Evolutionary conservation across 306 rosid genomes (phyloP), one percentile per base, ranked within the genome.

Genomic region (Lablab purpureus): DNA sequence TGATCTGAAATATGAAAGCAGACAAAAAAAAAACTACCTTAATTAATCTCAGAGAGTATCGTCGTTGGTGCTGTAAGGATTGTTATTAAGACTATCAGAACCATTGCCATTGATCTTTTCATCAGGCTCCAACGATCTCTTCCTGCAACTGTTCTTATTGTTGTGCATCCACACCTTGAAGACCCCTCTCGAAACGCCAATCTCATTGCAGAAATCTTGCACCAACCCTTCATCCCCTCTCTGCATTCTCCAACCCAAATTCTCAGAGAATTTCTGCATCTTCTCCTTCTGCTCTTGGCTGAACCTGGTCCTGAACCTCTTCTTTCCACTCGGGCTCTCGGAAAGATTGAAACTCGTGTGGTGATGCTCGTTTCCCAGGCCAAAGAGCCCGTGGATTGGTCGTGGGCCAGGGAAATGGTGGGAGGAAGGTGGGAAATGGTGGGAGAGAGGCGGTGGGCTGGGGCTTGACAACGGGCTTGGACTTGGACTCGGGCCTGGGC

Each of bases 101-200:
- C 28, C 32, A 7, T 1, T 62, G n/a, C n/a, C 49, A 30, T 40
- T 81, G 36, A 23, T 30, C 68, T 63, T 79, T 5, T 49, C 67
- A 62, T n/a, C 81, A 13, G 18, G 45, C 14, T 79, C 81, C 18
- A 66, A 28, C 21, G 83, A 37, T 58, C 59, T 82, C 81, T 84
- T 89, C 84, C 75, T 80, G 18, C 56, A 46, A n/a, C 55, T 71
- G 86, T 87, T 84, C 88, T 92, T 92, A 83, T 93, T 89, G 78
- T 91, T 93, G 83, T 91, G 96, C 97, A 93, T 93, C 97, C 97
- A 93, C 55, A 91, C 91, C 86, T 85, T 93, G 74, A 91, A 87
- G 1, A 89, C 94, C 66, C 83, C 81, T 75, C 82, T 87, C 0
- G 88, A 67, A 11, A 91, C 87, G 9, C 96, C 96, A 51, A 89